Conservation (phyloP, 306 rosid species). For the Quercus parvula region DNA sequence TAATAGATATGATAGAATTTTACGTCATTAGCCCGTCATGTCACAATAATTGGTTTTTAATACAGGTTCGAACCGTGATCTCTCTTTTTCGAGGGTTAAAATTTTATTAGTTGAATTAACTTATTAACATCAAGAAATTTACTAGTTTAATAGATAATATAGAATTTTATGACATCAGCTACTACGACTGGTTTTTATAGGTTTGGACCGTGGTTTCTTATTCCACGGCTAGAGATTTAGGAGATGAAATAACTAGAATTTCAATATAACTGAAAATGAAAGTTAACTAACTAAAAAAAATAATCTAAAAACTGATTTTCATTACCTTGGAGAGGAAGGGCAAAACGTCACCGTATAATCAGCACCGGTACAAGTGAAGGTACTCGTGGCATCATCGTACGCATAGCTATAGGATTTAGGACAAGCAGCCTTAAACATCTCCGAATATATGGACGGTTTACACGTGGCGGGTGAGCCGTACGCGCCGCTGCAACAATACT, state of each 20-base stretch:
- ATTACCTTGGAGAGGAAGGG: constrained; percentile 60
- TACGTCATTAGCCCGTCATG: too few relatives aligned
- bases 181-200: too few relatives aligned
- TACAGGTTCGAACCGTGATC: rapidly evolving
- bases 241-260: too few relatives aligned
- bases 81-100: rapidly evolving
- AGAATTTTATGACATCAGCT: too few relatives aligned
- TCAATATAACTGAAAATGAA: not conserved
- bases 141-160: too few relatives aligned
- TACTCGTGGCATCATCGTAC: constrained; percentile 54
- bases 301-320: not conserved
- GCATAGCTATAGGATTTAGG: constrained; percentile 64
- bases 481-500: constrained; percentile 79
- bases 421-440: constrained; percentile 62
- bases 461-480: constrained; percentile 46
- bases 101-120: too few relatives aligned
- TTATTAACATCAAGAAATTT: too few relatives aligned
- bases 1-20: too few relatives aligned
- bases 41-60: too few relatives aligned
- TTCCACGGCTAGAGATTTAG: rapidly evolving
- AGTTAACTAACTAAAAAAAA: too few relatives aligned
- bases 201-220: too few relatives aligned
- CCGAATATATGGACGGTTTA: constrained; percentile 54
- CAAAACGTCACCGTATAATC: constrained; percentile 63
- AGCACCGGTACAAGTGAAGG: constrained; percentile 57